phyloP scores from a whole-genome alignment of 345 rosid genomes.

The Populus simonii region DNA sequence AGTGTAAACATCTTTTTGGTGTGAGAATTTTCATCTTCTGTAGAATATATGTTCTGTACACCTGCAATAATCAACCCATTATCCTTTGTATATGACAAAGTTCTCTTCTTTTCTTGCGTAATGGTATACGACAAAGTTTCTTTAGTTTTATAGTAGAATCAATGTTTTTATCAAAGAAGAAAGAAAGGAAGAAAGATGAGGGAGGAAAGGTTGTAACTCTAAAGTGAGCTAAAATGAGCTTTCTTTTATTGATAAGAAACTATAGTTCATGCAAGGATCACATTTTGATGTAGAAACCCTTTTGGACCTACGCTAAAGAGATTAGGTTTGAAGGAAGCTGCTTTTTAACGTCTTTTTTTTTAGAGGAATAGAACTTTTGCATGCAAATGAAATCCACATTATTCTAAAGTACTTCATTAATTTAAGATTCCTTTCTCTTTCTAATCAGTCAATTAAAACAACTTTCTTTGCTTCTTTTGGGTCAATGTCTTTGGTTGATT shows the following conservation, averaged over 20 bases:
- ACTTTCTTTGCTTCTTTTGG: slow-evolving; percentile 23
- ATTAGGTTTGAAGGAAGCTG: slow-evolving; percentile 34
- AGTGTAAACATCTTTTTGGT: slow-evolving; percentile 4
- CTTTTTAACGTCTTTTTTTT: slow-evolving; percentile 30
- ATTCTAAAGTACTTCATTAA: slow-evolving; percentile 18
- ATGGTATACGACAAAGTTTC: too few species aligned
- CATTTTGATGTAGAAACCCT: slow-evolving; percentile 12
- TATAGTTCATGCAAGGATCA: slow-evolving; percentile 29
- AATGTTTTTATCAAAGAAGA: background rate
- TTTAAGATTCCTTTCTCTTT: slow-evolving; percentile 13
- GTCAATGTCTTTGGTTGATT: slow-evolving; percentile 24
- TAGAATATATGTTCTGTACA: slow-evolving; percentile 10
- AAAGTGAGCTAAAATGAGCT: slow-evolving; percentile 49
- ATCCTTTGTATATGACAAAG: slow-evolving; percentile 22
- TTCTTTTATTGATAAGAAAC: slow-evolving; percentile 34
- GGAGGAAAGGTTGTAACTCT: slow-evolving; percentile 27
- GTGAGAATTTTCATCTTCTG: background rate
- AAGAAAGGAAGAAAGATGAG: slow-evolving; percentile 18
- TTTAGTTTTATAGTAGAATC: too few species aligned
- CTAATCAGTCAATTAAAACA: slow-evolving; percentile 15
- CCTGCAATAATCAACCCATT: background rate
- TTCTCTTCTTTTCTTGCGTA: background rate
- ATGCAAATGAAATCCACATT: slow-evolving; percentile 36
- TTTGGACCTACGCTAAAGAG: slow-evolving; percentile 23
- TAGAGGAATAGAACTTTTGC: slow-evolving; percentile 40